A percentile compares a stretch with the other conserved stretches of the same genome.
These are phyloP conservation scores for Ogataea trehaloabstinens DNA, from an alignment of 805 yeast species.

Conservation along the genomic window DNA sequence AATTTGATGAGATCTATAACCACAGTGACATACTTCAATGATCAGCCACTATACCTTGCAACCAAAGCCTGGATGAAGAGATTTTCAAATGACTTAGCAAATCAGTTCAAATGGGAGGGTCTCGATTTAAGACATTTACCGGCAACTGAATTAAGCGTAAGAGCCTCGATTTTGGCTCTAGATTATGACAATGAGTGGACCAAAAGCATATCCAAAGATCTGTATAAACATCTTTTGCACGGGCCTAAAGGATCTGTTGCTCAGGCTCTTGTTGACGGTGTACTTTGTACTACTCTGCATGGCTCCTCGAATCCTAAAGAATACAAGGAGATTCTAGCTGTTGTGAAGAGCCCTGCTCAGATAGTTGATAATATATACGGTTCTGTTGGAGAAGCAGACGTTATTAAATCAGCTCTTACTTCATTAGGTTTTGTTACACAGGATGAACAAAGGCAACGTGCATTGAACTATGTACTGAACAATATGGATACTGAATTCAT, in stretches of 20 bases:
- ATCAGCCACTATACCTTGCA: conserved; percentile 10
- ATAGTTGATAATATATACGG: conserved; percentile 38
- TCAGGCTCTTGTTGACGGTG: conserved; percentile 44
- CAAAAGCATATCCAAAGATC: conserved; percentile 34
- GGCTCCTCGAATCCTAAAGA: conserved; percentile 38
- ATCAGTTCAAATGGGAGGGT: conserved; percentile 39
- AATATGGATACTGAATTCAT: conserved; percentile 55
- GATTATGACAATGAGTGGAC: conserved; percentile 29
- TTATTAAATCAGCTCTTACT: conserved; percentile 56
- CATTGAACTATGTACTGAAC: conserved; percentile 54
- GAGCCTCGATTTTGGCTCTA: conserved; percentile 43
- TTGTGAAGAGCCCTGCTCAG: conserved; percentile 49
- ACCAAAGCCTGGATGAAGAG: conserved; percentile 16
- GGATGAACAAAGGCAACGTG: conserved; percentile 46
- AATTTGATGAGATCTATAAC: conserved; percentile 29
- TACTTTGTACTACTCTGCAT: conserved; percentile 31
- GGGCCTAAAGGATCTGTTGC: conserved; percentile 56
- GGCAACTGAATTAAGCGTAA: conserved; percentile 40
- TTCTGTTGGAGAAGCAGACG: conserved; percentile 27
- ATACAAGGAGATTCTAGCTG: conserved; percentile 57
- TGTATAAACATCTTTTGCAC: conserved; percentile 49
- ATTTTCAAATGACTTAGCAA: conserved; percentile 20
- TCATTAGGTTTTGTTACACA: conserved; percentile 51
- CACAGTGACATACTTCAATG: conserved; percentile 21
- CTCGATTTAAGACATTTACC: conserved; percentile 22